Evolutionary conservation across 164 flowering plant species (phyloP), one percentile per base, ranked within the genome.

Genomic region (Tetracentron sinense): DNA sequence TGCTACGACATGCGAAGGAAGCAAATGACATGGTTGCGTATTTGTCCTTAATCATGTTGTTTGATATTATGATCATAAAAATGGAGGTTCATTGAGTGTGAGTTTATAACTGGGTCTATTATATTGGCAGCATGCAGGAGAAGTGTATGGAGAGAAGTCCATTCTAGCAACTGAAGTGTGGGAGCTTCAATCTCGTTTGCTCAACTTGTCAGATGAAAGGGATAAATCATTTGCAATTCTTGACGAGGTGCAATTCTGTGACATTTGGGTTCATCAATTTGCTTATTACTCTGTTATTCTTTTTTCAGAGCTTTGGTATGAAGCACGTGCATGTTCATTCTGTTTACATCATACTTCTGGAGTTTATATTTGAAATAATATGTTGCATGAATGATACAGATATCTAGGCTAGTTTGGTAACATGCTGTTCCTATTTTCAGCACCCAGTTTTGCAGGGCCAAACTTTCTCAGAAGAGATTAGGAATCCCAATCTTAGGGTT

Each of bases 81-180:
- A n/a, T n/a, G n/a, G n/a, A n/a, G n/a, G n/a, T n/a, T n/a, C n/a
- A n/a, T n/a, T n/a, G n/a, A n/a, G n/a, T n/a, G n/a, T n/a, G n/a
- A n/a, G n/a, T n/a, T n/a, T n/a, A n/a, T n/a, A n/a, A 68, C 0
- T 52, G 14, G 27, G 31, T 42, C 23, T 56, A 27, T 20, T 20
- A n/a, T 61, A 48, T 33, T 71, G 66, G 65, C 81, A 94, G 97
- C 92, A 84, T 80, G 80, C 92, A 28, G 99, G 97, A 54, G 96
- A 94, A 77, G 85, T 94, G 3, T 81, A 84, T 84, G 97, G 96
- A 33, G 99, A 94, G 74, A 91, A 73, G 70, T 68, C 96, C 44
- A 89, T 94, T 78, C 74, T 94, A 57, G 89, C 90, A 12, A 89
- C 97, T 46, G 99, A 94, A 80, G 78, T 70, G 47, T 82, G 79